Percentiles rank a stretch among this genome's conserved stretches.
phyloP scores from a whole-genome alignment of 495 filamentous ascomycete species.

The Neurospora sp. region DNA sequence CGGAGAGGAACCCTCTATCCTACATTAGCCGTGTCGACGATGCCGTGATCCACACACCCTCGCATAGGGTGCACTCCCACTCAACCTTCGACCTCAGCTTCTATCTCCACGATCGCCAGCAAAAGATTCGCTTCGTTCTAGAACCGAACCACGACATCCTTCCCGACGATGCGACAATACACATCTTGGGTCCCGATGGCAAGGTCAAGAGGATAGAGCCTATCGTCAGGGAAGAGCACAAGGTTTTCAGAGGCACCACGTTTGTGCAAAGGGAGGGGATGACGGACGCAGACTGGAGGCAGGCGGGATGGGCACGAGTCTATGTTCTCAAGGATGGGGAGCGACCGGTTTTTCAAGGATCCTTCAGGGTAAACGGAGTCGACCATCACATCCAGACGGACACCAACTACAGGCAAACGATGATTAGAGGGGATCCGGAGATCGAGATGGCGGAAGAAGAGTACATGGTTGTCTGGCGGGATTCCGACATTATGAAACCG shows the following conservation, averaged over 20 bases:
- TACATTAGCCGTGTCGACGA: slow-evolving; percentile 66
- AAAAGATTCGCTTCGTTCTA: slow-evolving; percentile 67
- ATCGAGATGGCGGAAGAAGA: slow-evolving; percentile 52
- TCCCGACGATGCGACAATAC: slow-evolving; percentile 60
- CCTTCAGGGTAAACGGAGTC: slow-evolving; percentile 69
- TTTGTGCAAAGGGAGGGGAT: slow-evolving; percentile 53
- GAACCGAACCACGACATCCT: slow-evolving; percentile 92
- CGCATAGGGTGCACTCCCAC: slow-evolving; percentile 65
- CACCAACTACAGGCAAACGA: slow-evolving; percentile 64
- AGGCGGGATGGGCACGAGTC: slow-evolving; percentile 80
- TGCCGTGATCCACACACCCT: slow-evolving; percentile 65
- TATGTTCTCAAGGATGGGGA: slow-evolving; percentile 65
- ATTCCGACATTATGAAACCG: slow-evolving; percentile 63
- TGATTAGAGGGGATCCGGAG: slow-evolving; percentile 62
- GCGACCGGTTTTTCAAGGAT: slow-evolving; percentile 79
- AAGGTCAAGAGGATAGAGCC: slow-evolving; percentile 47
- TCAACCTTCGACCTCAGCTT: slow-evolving; percentile 80
- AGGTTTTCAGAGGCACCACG: slow-evolving; percentile 72
- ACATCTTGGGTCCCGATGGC: slow-evolving; percentile 63
- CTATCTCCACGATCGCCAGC: slow-evolving; percentile 52
- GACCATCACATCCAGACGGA: slow-evolving; percentile 82
- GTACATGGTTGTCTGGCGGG: slow-evolving; percentile 84
- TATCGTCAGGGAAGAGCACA: slow-evolving; percentile 61
- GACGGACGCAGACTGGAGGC: slow-evolving; percentile 57
- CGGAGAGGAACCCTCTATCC: slow-evolving; percentile 63